Percentiles rank a stretch among this genome's conserved stretches.
These are phyloP conservation scores for Lactuca saligna DNA, from an alignment of 129 eudicot species.

Conservation along the genomic window DNA sequence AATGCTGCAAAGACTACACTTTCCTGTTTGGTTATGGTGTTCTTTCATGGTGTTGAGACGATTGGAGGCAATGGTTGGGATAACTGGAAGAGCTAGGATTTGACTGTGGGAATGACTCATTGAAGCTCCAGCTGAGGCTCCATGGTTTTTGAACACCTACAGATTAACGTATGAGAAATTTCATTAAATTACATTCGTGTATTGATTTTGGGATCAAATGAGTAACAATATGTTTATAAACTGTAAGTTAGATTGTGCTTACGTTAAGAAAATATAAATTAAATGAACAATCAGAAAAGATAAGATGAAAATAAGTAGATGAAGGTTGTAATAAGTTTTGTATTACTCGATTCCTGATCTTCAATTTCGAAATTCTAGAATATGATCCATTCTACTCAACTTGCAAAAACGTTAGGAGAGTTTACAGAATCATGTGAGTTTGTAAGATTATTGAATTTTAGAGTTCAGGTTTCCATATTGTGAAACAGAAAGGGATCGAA, in stretches of 20 bases:
- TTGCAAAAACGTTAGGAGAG: neutral
- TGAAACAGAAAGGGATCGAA: neutral
- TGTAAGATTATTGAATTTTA: neutral
- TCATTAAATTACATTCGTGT: neutral
- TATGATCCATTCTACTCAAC: neutral
- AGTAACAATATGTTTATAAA: too few species aligned
- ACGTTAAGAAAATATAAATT: too few species aligned
- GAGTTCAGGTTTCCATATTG: neutral
- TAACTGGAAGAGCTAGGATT: conserved; percentile 76
- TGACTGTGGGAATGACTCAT: conserved; percentile 99
- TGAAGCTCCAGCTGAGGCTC: conserved; percentile 98
- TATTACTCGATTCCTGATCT: too few species aligned
- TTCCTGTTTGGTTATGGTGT: conserved; percentile 66
- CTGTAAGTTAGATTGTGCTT: too few species aligned
- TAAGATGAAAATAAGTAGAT: too few species aligned
- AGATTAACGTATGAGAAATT: conserved; percentile 1
- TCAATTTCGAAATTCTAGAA: neutral
- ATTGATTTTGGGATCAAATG: neutral
- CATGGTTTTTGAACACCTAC: conserved; percentile 95
- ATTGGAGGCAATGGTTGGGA: conserved; percentile 62
- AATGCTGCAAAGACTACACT: conserved; percentile 70
- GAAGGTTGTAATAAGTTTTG: too few species aligned
- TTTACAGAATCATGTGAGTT: neutral
- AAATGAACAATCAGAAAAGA: too few species aligned
- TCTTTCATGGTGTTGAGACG: conserved; percentile 77